Evolutionary conservation across 108 stramenopile species (phyloP).

Genomic region (Skeletonema grethae): DNA sequence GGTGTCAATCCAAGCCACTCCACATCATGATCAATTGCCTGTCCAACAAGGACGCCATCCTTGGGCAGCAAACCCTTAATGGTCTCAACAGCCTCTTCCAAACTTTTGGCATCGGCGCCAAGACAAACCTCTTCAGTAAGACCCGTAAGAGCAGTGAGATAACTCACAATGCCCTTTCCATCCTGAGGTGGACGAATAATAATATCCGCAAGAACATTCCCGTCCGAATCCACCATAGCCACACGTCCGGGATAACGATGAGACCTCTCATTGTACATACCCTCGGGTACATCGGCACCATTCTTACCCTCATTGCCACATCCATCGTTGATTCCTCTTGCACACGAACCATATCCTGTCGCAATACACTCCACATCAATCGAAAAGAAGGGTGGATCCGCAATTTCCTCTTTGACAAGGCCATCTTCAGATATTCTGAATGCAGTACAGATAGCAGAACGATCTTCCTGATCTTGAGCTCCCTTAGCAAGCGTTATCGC

Average conservation of each 20-base stretch:
- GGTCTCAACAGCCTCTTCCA: slow-evolving; percentile 36
- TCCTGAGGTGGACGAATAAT: slow-evolving; percentile 40
- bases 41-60: slow-evolving; percentile 55
- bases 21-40: slow-evolving; percentile 54
- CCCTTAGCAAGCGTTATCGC: slow-evolving; percentile 44
- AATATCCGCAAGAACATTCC: slow-evolving; percentile 40
- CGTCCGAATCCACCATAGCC: slow-evolving; percentile 53
- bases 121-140: slow-evolving; percentile 43
- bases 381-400: slow-evolving; percentile 43
- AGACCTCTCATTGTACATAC: slow-evolving; percentile 35
- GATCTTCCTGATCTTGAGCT: slow-evolving; percentile 48
- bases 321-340: slow-evolving; percentile 42
- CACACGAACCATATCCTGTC: slow-evolving; percentile 45
- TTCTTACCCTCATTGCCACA: slow-evolving; percentile 31
- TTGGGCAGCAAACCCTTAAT: slow-evolving; percentile 39
- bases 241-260: slow-evolving; percentile 51
- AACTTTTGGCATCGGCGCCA: slow-evolving; percentile 19
- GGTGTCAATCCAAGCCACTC: slow-evolving; percentile 52
- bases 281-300: slow-evolving; percentile 20
- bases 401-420: not conserved
- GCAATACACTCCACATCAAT: slow-evolving; percentile 68
- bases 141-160: slow-evolving; percentile 57
- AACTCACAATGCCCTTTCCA: slow-evolving; percentile 41
- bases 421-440: slow-evolving; percentile 6
- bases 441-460: slow-evolving; percentile 26